A percentile compares a stretch with the other conserved stretches of the same genome.
Evolutionary conservation across 345 rosid species (phyloP).

Genomic region (Excoecaria agallocha): DNA sequence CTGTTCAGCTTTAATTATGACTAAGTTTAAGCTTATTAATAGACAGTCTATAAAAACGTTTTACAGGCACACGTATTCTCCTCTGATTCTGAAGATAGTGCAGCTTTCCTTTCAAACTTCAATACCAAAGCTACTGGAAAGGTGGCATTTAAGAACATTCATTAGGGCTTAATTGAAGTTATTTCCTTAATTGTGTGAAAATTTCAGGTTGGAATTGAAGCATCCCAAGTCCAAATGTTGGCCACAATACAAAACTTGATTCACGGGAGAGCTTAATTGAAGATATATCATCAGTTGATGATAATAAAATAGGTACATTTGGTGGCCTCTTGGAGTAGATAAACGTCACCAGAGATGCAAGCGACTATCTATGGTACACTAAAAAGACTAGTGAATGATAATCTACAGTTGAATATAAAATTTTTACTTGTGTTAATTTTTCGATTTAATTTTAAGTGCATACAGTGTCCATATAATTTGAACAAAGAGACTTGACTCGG

Average conservation of each 20-base stretch:
- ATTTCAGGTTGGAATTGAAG: conserved; percentile 24
- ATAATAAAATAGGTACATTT: conserved; percentile 19
- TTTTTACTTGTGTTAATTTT: neutral
- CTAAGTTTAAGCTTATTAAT: neutral
- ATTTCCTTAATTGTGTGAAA: no score
- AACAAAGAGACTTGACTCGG: conserved; percentile 24
- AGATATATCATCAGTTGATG: conserved; percentile 26
- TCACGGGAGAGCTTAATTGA: conserved; percentile 30
- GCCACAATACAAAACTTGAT: conserved; percentile 8
- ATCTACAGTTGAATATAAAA: no score
- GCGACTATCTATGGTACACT: conserved; percentile 32
- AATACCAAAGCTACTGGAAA: conserved; percentile 15
- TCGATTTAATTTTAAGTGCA: neutral
- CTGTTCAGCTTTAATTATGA: no score
- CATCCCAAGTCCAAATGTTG: conserved; percentile 25
- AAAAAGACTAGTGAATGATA: conserved; percentile 5
- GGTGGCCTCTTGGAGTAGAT: conserved; percentile 29
- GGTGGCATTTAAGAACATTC: conserved; percentile 24
- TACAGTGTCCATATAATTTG: conserved; percentile 43
- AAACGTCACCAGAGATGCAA: conserved; percentile 31
- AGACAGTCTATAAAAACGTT: neutral
- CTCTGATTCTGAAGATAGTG: conserved; percentile 27
- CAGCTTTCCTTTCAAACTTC: conserved; percentile 32
- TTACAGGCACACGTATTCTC: conserved; percentile 31
- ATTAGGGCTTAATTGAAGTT: no score